Evolutionary conservation across 1,139 yeast species (phyloP), one percentile per base, ranked within the genome.

Genomic region (Chernovozyma sophiae-reginae): DNA sequence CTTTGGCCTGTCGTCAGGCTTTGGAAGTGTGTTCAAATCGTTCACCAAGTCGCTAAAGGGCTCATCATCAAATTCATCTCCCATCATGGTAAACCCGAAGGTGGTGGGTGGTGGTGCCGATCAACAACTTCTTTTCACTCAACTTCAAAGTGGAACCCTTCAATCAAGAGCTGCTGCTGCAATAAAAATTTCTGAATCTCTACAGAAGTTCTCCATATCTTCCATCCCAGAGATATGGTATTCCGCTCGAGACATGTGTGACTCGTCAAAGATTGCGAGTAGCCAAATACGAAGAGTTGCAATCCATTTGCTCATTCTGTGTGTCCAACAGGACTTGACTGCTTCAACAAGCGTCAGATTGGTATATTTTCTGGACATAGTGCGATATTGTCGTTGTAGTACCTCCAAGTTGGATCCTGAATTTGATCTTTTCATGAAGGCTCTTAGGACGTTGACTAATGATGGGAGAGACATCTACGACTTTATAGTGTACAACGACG

Each of bases 161-260:
- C 69, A 67, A 18, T 58, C 84, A 40, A 69, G 65, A 2, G 48
- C 74, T 12, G 62, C 65, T 2, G 79, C 86, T 0, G 80, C 85
- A 1, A 66, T 64, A 4, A 61, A 69, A 29, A 58, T 85, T 31
- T 62, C 74, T 4, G 72, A 70, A 4, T 67, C 78, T 2, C 56
- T 86, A 3, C 69, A 70, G 30, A 72, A 69, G 32, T 72, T 70
- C 37, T 66, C 81, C 7, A 70, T 80, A 2, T 69, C 82, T 0
- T 74, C 83, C 2, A 68, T 84, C 4, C 81, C 85, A 0, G 90
- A 84, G 47, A 70, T 86, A 3, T 86, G 96, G 96, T 79, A 81
- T 51, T 60, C 79, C 39, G 81, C 82, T 0, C 63, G 77, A 44
- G 79, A 74, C 40, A 61, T 83, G 57, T 68, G 84, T 35, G 65